Evolutionary conservation across 768 basidiomycete genomes (phyloP).

Genomic region (Collybia sordida): DNA sequence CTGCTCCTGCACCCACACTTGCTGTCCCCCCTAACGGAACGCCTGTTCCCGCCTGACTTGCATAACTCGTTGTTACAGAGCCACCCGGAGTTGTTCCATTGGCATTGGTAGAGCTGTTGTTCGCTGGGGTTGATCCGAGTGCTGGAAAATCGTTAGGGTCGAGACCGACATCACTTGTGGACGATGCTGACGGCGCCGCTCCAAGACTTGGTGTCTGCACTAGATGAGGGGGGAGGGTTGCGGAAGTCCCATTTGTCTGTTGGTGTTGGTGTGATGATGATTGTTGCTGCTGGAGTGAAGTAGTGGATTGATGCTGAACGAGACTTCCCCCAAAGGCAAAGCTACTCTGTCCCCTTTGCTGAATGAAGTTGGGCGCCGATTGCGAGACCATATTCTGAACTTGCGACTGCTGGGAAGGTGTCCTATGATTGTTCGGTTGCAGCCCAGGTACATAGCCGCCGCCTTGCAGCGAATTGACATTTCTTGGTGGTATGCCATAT

Average conservation of each 20-base stretch:
- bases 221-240: conserved; percentile 55
- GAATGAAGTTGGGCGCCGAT: conserved; percentile 62
- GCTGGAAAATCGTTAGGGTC: conserved; percentile 91
- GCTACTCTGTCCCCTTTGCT: conserved; percentile 57
- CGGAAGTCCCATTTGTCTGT: conserved; percentile 52
- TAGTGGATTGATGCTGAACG: conserved; percentile 47
- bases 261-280: conserved; percentile 51
- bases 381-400: conserved; percentile 56
- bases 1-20: conserved; percentile 27
- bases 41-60: conserved; percentile 77
- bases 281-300: conserved; percentile 38
- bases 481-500: conserved; percentile 64
- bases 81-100: conserved; percentile 32
- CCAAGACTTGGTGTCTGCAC: conserved; percentile 49
- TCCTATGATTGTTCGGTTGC: conserved; percentile 60
- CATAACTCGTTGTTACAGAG: conserved; percentile 66
- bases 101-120: conserved; percentile 36
- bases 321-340: conserved; percentile 66
- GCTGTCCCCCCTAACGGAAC: conserved; percentile 43
- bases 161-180: conserved; percentile 72
- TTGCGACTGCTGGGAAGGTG: conserved; percentile 52
- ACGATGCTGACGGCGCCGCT: conserved; percentile 59
- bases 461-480: conserved; percentile 46
- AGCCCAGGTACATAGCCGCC: conserved; percentile 56
- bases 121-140: conserved; percentile 62